Evolutionary conservation across 169 alveolate species (phyloP).

Genomic region (Babesia caballi): DNA sequence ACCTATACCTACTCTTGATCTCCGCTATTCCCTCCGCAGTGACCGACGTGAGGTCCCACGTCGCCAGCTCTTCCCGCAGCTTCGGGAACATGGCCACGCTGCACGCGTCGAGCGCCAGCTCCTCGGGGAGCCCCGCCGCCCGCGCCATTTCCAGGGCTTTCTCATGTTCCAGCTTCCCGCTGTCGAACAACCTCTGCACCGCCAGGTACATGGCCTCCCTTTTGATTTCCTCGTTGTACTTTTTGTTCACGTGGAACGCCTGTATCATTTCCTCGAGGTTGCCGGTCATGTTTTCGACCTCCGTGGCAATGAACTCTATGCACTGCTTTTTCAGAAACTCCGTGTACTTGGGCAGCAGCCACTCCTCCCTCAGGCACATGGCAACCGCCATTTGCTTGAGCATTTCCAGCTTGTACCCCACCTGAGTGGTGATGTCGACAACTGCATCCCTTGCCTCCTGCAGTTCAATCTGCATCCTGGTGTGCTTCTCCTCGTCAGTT

Average conservation of each 20-base stretch:
- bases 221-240: not conserved
- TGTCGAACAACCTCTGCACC: not conserved
- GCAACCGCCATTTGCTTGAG: conserved; percentile 28
- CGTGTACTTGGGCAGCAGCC: conserved; percentile 30
- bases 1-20: conserved; percentile 31
- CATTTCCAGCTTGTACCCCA: conserved; percentile 32
- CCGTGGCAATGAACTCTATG: conserved; percentile 11
- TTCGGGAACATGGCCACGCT: conserved; percentile 24
- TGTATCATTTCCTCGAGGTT: conserved; percentile 4
- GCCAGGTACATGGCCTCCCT: not conserved
- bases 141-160: conserved; percentile 1
- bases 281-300: not conserved
- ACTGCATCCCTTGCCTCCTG: conserved; percentile 54
- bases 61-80: conserved; percentile 31
- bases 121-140: conserved; percentile 14
- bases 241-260: not conserved
- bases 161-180: not conserved
- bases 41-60: conserved; percentile 32
- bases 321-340: conserved; percentile 19
- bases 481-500: conserved; percentile 4
- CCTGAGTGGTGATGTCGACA: not conserved
- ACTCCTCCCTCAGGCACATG: conserved; percentile 25
- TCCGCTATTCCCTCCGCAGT: conserved; percentile 13
- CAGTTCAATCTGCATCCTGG: conserved; percentile 26
- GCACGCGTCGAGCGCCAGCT: conserved; percentile 16